These are phyloP conservation scores for Stropharia rugosoannulata DNA, from an alignment of 768 basidiomycete genomes.

Conservation along the genomic window DNA sequence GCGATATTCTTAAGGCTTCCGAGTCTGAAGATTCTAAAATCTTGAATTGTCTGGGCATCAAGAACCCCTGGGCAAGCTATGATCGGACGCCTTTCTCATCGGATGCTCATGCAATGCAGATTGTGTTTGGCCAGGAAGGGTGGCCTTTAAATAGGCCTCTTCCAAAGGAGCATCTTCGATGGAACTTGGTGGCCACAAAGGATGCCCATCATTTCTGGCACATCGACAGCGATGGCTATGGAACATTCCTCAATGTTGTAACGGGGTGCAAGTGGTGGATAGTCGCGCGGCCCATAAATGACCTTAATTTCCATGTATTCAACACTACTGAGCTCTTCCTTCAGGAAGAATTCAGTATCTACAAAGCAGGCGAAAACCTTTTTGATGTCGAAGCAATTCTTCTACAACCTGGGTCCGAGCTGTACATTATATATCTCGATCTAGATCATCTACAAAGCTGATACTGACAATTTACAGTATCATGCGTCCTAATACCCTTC, in stretches of 20 bases:
- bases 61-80: not conserved
- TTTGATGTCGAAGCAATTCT: not conserved
- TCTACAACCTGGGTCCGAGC: not conserved
- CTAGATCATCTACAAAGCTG: slow-evolving; percentile 8
- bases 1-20: not conserved
- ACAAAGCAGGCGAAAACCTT: too few relatives aligned
- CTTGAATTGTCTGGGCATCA: slow-evolving; percentile 7
- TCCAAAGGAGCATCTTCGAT: slow-evolving; percentile 13
- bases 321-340: not conserved
- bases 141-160: not conserved
- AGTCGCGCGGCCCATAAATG: not conserved
- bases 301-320: not conserved
- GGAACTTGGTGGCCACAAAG: slow-evolving; percentile 12
- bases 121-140: not conserved
- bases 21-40: not conserved
- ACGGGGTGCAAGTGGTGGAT: not conserved
- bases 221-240: slow-evolving; percentile 15
- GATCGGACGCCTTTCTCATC: not conserved
- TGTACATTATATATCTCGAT: not conserved
- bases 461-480: slow-evolving; percentile 6
- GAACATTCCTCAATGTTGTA: slow-evolving; percentile 8
- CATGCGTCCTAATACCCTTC: slow-evolving; percentile 18
- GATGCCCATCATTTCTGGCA: slow-evolving; percentile 15
- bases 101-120: slow-evolving; percentile 3
- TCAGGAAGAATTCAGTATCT: not conserved